Base-by-base conservation (phyloP, 2,329 filamentous ascomycete genomes). In the Colletotrichum spinosum region DNA sequence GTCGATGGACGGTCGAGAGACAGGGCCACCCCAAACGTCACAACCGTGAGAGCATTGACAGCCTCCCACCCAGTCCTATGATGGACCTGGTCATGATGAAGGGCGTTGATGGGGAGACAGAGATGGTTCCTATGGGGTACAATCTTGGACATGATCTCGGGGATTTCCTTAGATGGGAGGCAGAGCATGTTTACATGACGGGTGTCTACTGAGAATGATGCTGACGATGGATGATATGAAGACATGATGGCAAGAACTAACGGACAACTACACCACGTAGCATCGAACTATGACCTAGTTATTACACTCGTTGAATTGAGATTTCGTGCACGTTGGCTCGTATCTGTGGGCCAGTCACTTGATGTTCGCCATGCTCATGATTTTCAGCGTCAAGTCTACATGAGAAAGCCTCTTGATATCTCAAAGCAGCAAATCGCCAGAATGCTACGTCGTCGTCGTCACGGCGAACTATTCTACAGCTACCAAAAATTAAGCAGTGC, bases 81-180 rank as follows among this genome's bases (percentile, higher is more conserved):
- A 71, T 82, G 51, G 80, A 83, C 50, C 75, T 80, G 10, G 72
- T 79, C 35, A 75, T 86, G 17, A 77, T 84, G 44, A 76, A 75
- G 34, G 76, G 74, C 46, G 70, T 68, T 37, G 63, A 68, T 35
- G 70, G 71, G 41, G 67, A 73, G 34, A 67, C 77, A 37, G 78
- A 80, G 56, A 72, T 79, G 9, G 81, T 86, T 57, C 84, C 86
- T 0, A 88, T 89, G 86, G 86, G 86, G 0, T 88, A 84, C 71
- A 89, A 89, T 68, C 77, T 89, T 2, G 81, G 82, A 10, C 84
- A 88, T 67, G 87, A 89, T 70, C 71, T 89, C 44, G 84, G 84
- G 2, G 86, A 88, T 66, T 89, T 87, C 69, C 71, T 89, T 52
- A 80, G 77, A 59, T 89, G 86, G 86, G 86, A 87, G 72, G 76